phyloP scores from a whole-genome alignment of 768 basidiomycete species.

The Amanita rimosa region DNA sequence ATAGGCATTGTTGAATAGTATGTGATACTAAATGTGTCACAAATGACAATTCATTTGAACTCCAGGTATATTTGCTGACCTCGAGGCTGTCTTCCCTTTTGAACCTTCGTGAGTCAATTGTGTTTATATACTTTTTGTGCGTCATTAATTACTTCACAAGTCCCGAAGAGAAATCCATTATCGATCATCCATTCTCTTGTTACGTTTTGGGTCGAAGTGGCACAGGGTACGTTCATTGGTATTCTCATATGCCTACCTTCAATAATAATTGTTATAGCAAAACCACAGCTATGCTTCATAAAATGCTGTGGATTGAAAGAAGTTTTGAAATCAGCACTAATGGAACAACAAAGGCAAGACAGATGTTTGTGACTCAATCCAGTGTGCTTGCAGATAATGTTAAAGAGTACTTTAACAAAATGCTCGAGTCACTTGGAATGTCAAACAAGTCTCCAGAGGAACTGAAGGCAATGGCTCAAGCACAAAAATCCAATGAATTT shows the following conservation, averaged over 20 bases:
- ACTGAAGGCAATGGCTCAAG: conserved; percentile 19
- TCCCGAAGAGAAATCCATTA: conserved; percentile 40
- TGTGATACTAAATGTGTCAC: conserved; percentile 6
- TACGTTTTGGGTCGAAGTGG: conserved; percentile 65
- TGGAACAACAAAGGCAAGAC: conserved; percentile 37
- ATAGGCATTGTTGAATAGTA: conserved; percentile 24
- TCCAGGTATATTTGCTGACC: conserved; percentile 38
- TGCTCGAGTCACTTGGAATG: conserved; percentile 31
- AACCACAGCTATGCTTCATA: conserved; percentile 70
- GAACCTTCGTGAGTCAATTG: conserved; percentile 26
- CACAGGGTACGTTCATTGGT: conserved; percentile 45
- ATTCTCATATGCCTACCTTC: neutral
- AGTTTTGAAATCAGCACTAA: conserved; percentile 29
- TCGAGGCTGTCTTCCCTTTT: conserved; percentile 34
- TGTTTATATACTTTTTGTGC: neutral
- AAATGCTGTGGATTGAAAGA: conserved; percentile 60
- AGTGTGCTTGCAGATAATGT: conserved; percentile 56
- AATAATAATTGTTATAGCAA: conserved; percentile 29
- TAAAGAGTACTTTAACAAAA: conserved; percentile 49
- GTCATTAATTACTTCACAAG: conserved; percentile 12
- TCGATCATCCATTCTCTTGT: conserved; percentile 48
- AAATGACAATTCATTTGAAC: neutral
- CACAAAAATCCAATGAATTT: conserved; percentile 9
- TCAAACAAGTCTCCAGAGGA: conserved; percentile 25
- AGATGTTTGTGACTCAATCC: conserved; percentile 67